Evolutionary conservation across 495 filamentous ascomycete species (phyloP).

Genomic region (Xylaria curta): DNA sequence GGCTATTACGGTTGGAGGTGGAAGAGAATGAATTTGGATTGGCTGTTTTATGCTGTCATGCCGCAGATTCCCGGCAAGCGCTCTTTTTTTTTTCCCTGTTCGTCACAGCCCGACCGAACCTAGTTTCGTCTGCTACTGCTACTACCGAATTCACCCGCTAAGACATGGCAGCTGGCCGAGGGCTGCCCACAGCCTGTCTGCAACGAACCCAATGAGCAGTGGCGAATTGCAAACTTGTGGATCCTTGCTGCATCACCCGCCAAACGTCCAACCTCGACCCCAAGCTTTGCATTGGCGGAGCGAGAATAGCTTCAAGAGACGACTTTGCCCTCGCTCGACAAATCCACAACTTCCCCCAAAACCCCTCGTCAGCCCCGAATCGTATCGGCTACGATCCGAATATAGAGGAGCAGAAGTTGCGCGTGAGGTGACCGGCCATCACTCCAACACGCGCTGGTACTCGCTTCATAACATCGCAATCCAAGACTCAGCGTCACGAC

Average conservation of each 20-base stretch:
- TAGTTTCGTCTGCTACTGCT: slow-evolving; percentile 8
- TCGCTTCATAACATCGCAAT: slow-evolving; percentile 17
- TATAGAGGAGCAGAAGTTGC: not conserved
- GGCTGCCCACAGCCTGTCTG: not conserved
- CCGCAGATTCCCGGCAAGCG: slow-evolving; percentile 39
- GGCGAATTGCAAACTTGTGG: slow-evolving; percentile 15
- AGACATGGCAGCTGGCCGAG: not conserved
- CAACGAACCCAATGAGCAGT: not conserved
- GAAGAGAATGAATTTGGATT: slow-evolving; percentile 30
- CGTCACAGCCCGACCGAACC: slow-evolving; percentile 11
- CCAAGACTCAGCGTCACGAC: slow-evolving; percentile 21
- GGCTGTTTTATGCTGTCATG: slow-evolving; percentile 15
- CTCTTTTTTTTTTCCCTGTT: slow-evolving; percentile 23
- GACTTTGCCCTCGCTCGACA: slow-evolving; percentile 6
- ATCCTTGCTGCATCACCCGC: not conserved
- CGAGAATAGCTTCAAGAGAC: slow-evolving; percentile 23
- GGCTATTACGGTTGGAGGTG: slow-evolving; percentile 28
- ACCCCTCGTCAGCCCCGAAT: not conserved
- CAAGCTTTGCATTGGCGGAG: slow-evolving; percentile 16
- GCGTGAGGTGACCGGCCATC: slow-evolving; percentile 2
- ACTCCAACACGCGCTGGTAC: slow-evolving; percentile 12
- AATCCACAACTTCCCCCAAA: not conserved
- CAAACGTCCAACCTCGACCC: not conserved
- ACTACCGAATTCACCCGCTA: slow-evolving; percentile 24
- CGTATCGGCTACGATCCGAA: not conserved